Base-by-base conservation (phyloP, 805 yeast species). In the Saccharomycopsis vini region DNA sequence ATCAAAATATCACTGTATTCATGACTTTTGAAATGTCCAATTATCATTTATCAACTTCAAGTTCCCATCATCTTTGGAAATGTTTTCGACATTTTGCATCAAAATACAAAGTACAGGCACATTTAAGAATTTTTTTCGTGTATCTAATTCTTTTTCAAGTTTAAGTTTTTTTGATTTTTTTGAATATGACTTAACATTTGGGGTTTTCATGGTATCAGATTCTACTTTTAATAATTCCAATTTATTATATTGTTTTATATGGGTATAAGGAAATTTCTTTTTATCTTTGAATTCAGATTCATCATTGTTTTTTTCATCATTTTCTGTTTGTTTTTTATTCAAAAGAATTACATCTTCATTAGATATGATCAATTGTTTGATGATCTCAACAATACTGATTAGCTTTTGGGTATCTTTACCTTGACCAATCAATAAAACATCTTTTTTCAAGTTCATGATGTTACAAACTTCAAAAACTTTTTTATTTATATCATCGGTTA, bases 401-500 rank as follows among this genome's bases (percentile, higher is more conserved):
- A 42, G 12, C 30, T 46, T 46, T 23, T 46, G 50, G 13, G 33
- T 34, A 15, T 35, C 31, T 16, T 20, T 16, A 5, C 50, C 50
- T n/a, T n/a, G 15, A 3, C 44, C 32, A 15, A 29, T 39, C 16
- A 45, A 16, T 20, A 41, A 37, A 2, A 38, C 43, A 3, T 30
- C 24, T 13, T 36, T 15, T 7, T 24, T 24, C 12, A 12, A 15
- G 7, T 40, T 38, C 16, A 40, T 10, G 9, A 20, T 15, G 4
- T 21, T 30, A 23, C 23, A 40, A 5, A 23, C 18, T 23, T 30
- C 26, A 12, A 16, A 16, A 7, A 45, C 13, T 33, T 26, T 16
- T 4, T 22, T 22, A 23, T 45, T 45, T 18, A 45, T 45, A 31
- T 40, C 36, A 23, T 37, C 38, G 16, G 16, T 18, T 5, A 22